phyloP scores from a whole-genome alignment of 1,284 basidiomycete genomes.

The Ganoderma multipileum region DNA sequence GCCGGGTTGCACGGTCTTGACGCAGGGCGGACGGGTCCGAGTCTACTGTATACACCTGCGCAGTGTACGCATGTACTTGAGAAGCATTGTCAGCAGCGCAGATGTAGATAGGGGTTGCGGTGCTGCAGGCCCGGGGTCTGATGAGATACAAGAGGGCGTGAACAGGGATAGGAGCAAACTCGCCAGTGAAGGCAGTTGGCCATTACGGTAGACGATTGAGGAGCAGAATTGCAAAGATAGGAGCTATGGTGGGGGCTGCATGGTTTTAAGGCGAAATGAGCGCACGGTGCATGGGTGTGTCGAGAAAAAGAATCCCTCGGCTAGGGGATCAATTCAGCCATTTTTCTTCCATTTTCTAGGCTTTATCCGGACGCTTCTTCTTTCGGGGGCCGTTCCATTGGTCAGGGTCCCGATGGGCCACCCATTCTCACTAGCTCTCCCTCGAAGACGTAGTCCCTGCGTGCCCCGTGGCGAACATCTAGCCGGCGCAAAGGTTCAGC shows the following conservation, averaged over 20 bases:
- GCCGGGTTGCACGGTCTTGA: slow-evolving; percentile 56
- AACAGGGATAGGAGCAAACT: slow-evolving; percentile 39
- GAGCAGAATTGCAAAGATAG: slow-evolving; percentile 35
- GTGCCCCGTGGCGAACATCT: not conserved
- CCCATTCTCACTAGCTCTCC: slow-evolving; percentile 16
- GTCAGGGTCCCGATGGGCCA: slow-evolving; percentile 22
- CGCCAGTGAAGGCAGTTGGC: slow-evolving; percentile 61
- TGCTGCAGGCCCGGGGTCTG: slow-evolving; percentile 38
- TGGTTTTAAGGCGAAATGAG: slow-evolving; percentile 38
- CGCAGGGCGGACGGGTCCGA: slow-evolving; percentile 40
- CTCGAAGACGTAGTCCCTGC: slow-evolving; percentile 5
- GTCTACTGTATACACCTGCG: slow-evolving; percentile 52
- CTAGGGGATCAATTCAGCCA: slow-evolving; percentile 30
- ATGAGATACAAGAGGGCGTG: slow-evolving; percentile 14
- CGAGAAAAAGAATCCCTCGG: slow-evolving; percentile 33
- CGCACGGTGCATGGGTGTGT: slow-evolving; percentile 19
- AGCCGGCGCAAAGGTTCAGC: not conserved
- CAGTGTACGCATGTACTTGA: slow-evolving; percentile 44
- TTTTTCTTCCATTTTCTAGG: slow-evolving; percentile 22
- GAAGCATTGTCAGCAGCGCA: slow-evolving; percentile 57
- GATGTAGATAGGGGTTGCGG: slow-evolving; percentile 31
- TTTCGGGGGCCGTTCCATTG: slow-evolving; percentile 24
- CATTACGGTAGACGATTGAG: slow-evolving; percentile 52
- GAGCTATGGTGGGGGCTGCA: slow-evolving; percentile 32
- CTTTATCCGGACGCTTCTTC: slow-evolving; percentile 15